These are phyloP conservation scores for Colletotrichum musae DNA, from an alignment of 2,329 filamentous ascomycete genomes.

Conservation along the genomic window DNA sequence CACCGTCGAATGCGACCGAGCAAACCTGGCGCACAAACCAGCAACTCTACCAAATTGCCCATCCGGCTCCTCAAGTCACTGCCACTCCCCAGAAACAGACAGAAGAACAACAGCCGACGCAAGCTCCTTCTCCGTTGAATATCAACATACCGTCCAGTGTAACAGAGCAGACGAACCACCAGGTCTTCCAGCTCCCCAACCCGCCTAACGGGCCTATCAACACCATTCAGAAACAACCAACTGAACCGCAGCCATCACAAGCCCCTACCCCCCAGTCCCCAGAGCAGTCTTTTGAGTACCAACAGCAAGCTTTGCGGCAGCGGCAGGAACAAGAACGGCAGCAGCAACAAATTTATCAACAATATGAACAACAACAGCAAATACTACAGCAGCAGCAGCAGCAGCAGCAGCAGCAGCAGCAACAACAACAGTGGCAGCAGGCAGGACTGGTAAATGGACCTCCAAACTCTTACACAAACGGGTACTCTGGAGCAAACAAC, in stretches of 20 bases:
- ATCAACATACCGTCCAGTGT: conserved; percentile 62
- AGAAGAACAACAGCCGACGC: neutral
- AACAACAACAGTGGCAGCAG: conserved; percentile 20
- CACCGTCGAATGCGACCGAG: conserved; percentile 54
- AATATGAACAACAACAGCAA: conserved; percentile 23
- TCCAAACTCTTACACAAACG: conserved; percentile 14
- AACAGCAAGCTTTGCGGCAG: conserved; percentile 24
- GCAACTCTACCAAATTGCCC: conserved; percentile 52
- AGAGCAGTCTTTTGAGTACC: conserved; percentile 25
- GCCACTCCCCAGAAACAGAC: conserved; percentile 3
- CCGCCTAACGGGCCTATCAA: conserved; percentile 43
- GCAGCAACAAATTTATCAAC: conserved; percentile 13
- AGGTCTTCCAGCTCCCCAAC: neutral
- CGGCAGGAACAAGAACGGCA: conserved; percentile 17
- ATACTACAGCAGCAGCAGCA: conserved; percentile 25
- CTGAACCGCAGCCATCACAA: conserved; percentile 46
- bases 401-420: conserved; percentile 13
- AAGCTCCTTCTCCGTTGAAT: conserved; percentile 51
- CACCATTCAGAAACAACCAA: conserved; percentile 11
- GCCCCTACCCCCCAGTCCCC: conserved; percentile 44
- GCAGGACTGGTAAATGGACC: conserved; percentile 6
- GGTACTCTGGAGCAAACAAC: neutral
- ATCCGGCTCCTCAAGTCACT: conserved; percentile 38
- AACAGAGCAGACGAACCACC: neutral
- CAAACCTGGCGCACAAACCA: conserved; percentile 51